Evolutionary conservation across 768 basidiomycete species (phyloP), one percentile per base, ranked within the genome.

Genomic region (Tylopilus vinaceipallidus): DNA sequence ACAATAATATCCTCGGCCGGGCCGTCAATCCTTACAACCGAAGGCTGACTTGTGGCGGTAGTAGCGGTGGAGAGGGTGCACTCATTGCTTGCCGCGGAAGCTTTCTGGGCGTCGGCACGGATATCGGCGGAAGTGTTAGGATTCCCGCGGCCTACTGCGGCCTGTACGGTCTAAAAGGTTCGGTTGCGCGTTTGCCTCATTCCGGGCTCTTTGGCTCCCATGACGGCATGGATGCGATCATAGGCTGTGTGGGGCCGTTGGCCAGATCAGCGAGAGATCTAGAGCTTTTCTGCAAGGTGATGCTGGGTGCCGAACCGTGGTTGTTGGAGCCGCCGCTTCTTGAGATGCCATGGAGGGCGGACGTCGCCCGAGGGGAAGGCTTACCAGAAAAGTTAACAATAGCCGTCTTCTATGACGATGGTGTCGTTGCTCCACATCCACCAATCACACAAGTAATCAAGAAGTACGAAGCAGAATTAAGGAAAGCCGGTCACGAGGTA

Each of bases 21-120:
- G 79, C 86, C 1, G 66, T 73, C 16, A 93, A 93, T 62, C 93
- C 93, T 0, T 75, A 73, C 66, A 80, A 80, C 61, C 70, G 71
- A 41, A 61, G 60, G 1, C 56, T 74, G 32, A 74, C 73, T 22
- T 56, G 67, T 13, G 77, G 77, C 32, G 77, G 78, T 20, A 78
- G 75, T 42, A 75, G 73, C 26, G 77, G 77, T 30, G 77, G 77
- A 26, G 77, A 79, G 53, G 65, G 71, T 26, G 75, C 78, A 6
- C 58, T 79, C 12, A 61, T 79, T 36, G 73, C 76, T 26, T 62
- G 71, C 24, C 67, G 69, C 17, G 77, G 76, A 48, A 69, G 71
- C 30, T 65, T 72, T 61, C 32, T 71, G 9, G 71, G 71, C 1
- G 55, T 75, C 20, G 77, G 77, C 16, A 76, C 77, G 5, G 77